phyloP scores from a whole-genome alignment of 768 basidiomycete genomes.

The Mycena venus region DNA sequence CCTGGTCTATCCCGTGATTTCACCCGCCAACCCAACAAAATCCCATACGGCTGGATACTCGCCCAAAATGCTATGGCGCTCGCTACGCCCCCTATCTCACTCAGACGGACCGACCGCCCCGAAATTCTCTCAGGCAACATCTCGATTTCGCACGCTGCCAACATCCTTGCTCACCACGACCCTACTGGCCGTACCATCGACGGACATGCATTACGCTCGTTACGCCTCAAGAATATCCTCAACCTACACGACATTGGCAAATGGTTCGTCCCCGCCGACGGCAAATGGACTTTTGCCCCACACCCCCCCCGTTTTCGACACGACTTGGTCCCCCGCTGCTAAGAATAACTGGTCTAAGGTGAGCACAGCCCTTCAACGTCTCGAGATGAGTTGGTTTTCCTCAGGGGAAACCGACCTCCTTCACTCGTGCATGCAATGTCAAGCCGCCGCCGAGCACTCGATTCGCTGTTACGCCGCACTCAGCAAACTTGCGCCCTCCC shows the following conservation, averaged over 20 bases:
- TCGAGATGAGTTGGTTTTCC: not conserved
- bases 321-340: not conserved
- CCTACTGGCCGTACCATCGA: not conserved
- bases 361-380: not conserved
- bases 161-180: not conserved
- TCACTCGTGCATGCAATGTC: not conserved
- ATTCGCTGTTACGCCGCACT: not conserved
- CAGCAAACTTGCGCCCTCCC: not conserved
- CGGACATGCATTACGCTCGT: not conserved
- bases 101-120: not conserved
- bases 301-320: not conserved
- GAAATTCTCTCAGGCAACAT: not conserved
- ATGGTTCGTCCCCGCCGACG: not conserved
- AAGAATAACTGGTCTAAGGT: not conserved
- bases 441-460: not conserved
- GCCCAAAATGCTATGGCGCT: not conserved
- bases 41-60: constrained; percentile 10
- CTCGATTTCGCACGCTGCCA: not conserved
- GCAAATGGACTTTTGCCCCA: not conserved
- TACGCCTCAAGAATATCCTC: not conserved
- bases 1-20: not conserved
- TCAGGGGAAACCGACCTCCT: not conserved
- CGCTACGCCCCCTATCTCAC: not conserved
- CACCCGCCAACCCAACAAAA: not conserved
- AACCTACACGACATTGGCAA: not conserved